Percentiles rank a stretch among this genome's conserved stretches.
Evolutionary conservation across 139 green algal genomes (phyloP).

Genomic region (Coelastrella sp.): DNA sequence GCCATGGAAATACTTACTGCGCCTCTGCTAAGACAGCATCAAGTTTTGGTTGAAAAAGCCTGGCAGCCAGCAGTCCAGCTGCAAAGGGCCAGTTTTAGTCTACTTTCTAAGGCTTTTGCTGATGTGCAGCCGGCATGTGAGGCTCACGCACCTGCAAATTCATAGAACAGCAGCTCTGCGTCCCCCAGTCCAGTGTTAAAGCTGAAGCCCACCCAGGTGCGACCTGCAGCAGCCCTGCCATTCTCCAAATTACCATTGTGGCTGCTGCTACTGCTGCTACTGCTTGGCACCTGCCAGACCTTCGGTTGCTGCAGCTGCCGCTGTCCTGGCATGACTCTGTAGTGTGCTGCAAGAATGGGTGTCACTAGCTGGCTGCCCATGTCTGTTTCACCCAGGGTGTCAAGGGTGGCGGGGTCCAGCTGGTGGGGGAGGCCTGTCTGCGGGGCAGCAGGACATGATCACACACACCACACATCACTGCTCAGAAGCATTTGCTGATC

Average conservation of each 20-base stretch:
- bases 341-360: conserved; percentile 59
- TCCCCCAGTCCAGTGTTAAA: conserved; percentile 37
- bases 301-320: conserved; percentile 30
- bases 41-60: neutral
- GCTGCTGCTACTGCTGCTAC: neutral
- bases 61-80: neutral
- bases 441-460: neutral
- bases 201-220: conserved; percentile 40
- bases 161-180: conserved; percentile 46
- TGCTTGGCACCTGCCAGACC: neutral
- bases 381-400: conserved; percentile 54
- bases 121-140: neutral
- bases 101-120: neutral
- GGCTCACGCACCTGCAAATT: conserved; percentile 37
- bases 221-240: conserved; percentile 13
- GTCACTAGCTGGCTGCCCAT: conserved; percentile 54
- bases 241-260: neutral
- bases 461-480: neutral
- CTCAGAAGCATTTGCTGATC: too few relatives aligned
- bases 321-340: conserved; percentile 44
- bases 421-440: conserved; percentile 60
- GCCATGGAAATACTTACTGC: neutral
- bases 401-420: conserved; percentile 52
- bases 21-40: neutral
- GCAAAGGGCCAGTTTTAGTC: neutral